These are phyloP conservation scores for Stygiomarasmius scandens DNA, from an alignment of 1,284 basidiomycete species.

Conservation along the genomic window DNA sequence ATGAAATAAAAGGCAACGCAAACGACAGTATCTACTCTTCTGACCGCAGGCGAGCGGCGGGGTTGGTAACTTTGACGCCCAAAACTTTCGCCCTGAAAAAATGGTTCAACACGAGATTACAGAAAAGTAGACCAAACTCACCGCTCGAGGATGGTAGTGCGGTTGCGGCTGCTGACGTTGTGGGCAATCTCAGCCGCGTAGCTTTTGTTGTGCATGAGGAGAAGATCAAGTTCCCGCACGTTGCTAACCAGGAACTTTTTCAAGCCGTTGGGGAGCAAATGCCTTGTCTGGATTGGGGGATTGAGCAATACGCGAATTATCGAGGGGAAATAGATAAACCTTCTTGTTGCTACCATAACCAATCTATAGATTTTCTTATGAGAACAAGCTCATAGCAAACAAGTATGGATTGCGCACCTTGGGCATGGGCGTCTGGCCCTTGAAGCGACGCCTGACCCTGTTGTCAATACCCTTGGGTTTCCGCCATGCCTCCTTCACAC, in stretches of 20 bases:
- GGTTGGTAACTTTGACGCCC: slow-evolving; percentile 94
- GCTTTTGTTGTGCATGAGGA: slow-evolving; percentile 97
- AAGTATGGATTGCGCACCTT: slow-evolving; percentile 58
- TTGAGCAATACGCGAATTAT: slow-evolving; percentile 3
- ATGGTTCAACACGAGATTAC: slow-evolving; percentile 7
- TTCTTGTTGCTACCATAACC: slow-evolving; percentile 89
- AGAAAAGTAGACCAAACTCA: slow-evolving; percentile 34
- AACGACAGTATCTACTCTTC: slow-evolving; percentile 75
- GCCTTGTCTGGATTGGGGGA: slow-evolving; percentile 67
- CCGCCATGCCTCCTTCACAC: slow-evolving; percentile 96
- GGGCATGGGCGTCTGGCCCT: slow-evolving; percentile 94
- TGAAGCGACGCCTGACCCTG: slow-evolving; percentile 94
- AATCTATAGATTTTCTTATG: slow-evolving; percentile 53
- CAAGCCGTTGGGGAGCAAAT: slow-evolving; percentile 91
- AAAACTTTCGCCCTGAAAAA: slow-evolving; percentile 90
- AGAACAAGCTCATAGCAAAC: slow-evolving; percentile 1
- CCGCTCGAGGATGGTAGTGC: slow-evolving; percentile 90
- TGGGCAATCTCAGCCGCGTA: slow-evolving; percentile 98
- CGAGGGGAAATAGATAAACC: slow-evolving; percentile 34
- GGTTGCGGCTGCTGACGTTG: slow-evolving; percentile 96
- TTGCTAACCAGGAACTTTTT: slow-evolving; percentile 96
- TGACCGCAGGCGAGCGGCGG: slow-evolving; percentile 92
- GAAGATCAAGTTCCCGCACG: slow-evolving; percentile 87
- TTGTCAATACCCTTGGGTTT: slow-evolving; percentile 98
- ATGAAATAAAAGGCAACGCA: slow-evolving; percentile 33